These are phyloP conservation scores for Venturia pyrina DNA, from an alignment of 2,329 filamentous ascomycete genomes.

Conservation along the genomic window DNA sequence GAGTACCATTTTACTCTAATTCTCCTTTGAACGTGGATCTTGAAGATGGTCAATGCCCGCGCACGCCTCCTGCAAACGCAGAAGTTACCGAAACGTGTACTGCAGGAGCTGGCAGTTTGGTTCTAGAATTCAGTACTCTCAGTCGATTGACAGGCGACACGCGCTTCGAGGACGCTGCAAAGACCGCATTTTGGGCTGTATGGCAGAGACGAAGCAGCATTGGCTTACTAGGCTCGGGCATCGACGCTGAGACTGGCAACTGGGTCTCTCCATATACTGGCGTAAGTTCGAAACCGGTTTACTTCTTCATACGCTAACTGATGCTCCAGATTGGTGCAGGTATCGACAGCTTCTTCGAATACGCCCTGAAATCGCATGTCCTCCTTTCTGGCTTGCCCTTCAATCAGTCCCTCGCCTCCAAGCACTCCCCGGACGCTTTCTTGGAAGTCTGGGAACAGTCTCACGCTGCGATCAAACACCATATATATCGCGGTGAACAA, in stretches of 20 bases:
- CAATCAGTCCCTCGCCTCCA: slow-evolving; percentile 32
- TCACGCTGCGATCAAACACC: slow-evolving; percentile 77
- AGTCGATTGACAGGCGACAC: slow-evolving; percentile 78
- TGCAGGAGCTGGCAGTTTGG: slow-evolving; percentile 88
- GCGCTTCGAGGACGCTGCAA: slow-evolving; percentile 82
- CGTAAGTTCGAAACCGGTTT: not conserved
- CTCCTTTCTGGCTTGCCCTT: slow-evolving; percentile 62
- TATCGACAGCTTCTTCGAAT: slow-evolving; percentile 97
- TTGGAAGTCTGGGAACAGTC: slow-evolving; percentile 75
- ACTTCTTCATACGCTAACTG: slow-evolving; percentile 25
- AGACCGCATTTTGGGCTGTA: slow-evolving; percentile 94
- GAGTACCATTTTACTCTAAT: slow-evolving; percentile 85
- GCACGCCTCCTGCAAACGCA: slow-evolving; percentile 35
- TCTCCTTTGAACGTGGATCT: slow-evolving; percentile 61
- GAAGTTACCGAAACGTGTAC: slow-evolving; percentile 96
- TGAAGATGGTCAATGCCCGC: slow-evolving; percentile 36
- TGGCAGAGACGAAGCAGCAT: slow-evolving; percentile 80
- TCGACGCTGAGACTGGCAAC: slow-evolving; percentile 80
- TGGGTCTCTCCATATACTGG: slow-evolving; percentile 89
- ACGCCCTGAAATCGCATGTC: slow-evolving; percentile 89
- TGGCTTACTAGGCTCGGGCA: slow-evolving; percentile 79
- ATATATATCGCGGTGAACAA: slow-evolving; percentile 68
- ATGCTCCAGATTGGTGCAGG: slow-evolving; percentile 68
- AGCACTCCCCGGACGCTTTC: slow-evolving; percentile 65
- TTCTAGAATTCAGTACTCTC: slow-evolving; percentile 85